These are phyloP conservation scores for Thelonectria discophora DNA, from an alignment of 2,329 filamentous ascomycete species.

Conservation along the genomic window DNA sequence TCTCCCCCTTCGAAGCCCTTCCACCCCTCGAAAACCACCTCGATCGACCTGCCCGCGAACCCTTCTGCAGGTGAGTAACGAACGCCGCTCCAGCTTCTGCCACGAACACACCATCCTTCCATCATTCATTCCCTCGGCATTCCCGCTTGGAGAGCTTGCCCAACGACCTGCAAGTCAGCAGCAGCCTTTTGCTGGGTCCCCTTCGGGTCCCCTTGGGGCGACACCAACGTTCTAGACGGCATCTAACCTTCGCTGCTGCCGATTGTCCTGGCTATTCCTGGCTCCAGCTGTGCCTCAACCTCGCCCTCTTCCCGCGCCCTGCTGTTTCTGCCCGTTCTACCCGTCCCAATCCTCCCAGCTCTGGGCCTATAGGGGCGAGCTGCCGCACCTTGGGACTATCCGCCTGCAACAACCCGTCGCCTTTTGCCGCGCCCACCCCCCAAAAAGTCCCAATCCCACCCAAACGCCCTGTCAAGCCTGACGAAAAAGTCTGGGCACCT, in stretches of 20 bases:
- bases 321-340: constrained; percentile 21
- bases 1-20: constrained; percentile 14
- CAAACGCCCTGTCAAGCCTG: constrained; percentile 31
- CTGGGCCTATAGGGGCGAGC: constrained; percentile 23
- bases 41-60: constrained; percentile 18
- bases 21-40: constrained; percentile 20
- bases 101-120: constrained; percentile 8
- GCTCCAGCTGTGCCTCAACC: constrained; percentile 15
- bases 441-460: constrained; percentile 33
- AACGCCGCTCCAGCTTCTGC: no score
- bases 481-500: constrained; percentile 27
- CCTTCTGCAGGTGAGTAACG: constrained; percentile 24
- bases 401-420: constrained; percentile 32
- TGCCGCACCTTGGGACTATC: constrained; percentile 17
- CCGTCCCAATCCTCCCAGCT: constrained; percentile 10
- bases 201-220: no score
- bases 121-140: background rate
- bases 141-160: constrained; percentile 5
- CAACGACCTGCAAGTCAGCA: constrained; percentile 6
- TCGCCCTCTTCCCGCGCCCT: constrained; percentile 18
- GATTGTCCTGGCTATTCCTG: constrained; percentile 12
- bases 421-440: constrained; percentile 40
- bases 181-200: constrained; percentile 15
- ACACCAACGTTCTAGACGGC: no score
- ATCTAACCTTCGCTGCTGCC: constrained; percentile 15